phyloP scores from a whole-genome alignment of 192 early-diverging fungal species.

The Coemansia aciculifera region DNA sequence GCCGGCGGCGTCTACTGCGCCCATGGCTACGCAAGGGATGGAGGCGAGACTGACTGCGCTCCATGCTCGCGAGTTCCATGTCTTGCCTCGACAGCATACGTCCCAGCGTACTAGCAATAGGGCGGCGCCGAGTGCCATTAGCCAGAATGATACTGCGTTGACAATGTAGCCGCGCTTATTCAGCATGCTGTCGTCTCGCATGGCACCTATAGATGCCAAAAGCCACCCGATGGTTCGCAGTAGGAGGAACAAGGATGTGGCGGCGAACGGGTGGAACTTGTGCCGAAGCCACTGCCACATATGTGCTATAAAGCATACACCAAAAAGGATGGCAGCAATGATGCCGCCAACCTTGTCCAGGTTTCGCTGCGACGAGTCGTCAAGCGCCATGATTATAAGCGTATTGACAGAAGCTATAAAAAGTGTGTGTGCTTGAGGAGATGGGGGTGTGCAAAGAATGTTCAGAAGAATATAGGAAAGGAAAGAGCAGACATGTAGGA shows the following conservation, averaged over 20 bases:
- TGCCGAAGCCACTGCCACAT: slow-evolving; percentile 46
- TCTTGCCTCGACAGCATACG: slow-evolving; percentile 30
- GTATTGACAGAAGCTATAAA: slow-evolving; percentile 7
- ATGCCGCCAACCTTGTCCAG: slow-evolving; percentile 52
- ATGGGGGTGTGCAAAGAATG: neutral
- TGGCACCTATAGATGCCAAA: slow-evolving; percentile 40
- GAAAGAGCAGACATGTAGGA: neutral
- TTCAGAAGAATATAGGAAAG: neutral
- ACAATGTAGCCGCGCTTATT: slow-evolving; percentile 52
- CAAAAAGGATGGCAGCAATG: slow-evolving; percentile 38
- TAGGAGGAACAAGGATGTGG: slow-evolving; percentile 31
- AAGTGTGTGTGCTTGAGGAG: slow-evolving; percentile 2
- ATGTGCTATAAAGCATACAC: slow-evolving; percentile 34
- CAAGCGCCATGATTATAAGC: slow-evolving; percentile 24
- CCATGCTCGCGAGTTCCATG: slow-evolving; percentile 33
- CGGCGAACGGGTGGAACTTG: slow-evolving; percentile 33
- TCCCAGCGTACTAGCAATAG: slow-evolving; percentile 44
- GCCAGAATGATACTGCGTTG: slow-evolving; percentile 46
- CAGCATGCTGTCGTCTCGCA: slow-evolving; percentile 27
- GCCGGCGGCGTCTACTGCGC: slow-evolving; percentile 48
- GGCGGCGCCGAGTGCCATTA: slow-evolving; percentile 33
- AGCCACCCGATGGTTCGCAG: slow-evolving; percentile 50
- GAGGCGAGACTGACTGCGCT: slow-evolving; percentile 22
- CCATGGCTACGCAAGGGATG: slow-evolving; percentile 36
- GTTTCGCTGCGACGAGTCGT: slow-evolving; percentile 31